A percentile compares a stretch with the other conserved stretches of the same genome.
phyloP scores from a whole-genome alignment of 2,329 filamentous ascomycete species.

The Magnaporthales sp. region DNA sequence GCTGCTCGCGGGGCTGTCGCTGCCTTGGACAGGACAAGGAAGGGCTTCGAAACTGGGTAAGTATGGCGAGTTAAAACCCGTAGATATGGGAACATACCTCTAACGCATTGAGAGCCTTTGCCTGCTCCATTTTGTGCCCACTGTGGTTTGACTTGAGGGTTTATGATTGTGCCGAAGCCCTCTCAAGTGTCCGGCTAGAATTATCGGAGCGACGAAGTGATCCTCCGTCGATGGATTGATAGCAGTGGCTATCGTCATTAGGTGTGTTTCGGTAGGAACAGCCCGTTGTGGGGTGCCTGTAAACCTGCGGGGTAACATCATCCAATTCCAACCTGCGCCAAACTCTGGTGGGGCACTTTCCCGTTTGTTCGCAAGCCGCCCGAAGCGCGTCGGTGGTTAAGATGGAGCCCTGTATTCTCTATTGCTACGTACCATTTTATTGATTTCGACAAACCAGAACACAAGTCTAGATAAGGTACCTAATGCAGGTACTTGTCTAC shows the following conservation, averaged over 20 bases:
- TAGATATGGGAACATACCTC: conserved; percentile 34
- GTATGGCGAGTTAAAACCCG: conserved; percentile 3
- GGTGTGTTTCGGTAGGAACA: neutral
- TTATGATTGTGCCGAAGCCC: neutral
- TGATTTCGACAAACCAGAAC: no score
- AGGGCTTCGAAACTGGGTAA: conserved; percentile 58
- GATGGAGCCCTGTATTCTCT: no score
- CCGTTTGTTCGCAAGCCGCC: neutral
- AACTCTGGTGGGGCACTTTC: neutral
- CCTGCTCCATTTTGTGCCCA: conserved; percentile 58
- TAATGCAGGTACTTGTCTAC: no score
- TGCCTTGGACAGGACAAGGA: conserved; percentile 78
- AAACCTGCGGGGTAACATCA: neutral
- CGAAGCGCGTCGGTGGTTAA: neutral
- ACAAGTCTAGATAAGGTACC: no score
- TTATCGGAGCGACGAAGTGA: neutral
- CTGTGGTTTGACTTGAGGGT: neutral
- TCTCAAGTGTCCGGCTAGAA: neutral
- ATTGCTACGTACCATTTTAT: no score
- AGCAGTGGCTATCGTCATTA: neutral
- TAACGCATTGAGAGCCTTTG: conserved; percentile 54
- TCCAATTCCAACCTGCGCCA: neutral
- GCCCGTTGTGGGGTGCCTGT: neutral
- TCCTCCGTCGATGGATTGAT: neutral
- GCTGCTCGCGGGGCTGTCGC: conserved; percentile 77